These are phyloP conservation scores for Xylariomycetidae sp. DNA, from an alignment of 2,329 filamentous ascomycete species.

Conservation along the genomic window DNA sequence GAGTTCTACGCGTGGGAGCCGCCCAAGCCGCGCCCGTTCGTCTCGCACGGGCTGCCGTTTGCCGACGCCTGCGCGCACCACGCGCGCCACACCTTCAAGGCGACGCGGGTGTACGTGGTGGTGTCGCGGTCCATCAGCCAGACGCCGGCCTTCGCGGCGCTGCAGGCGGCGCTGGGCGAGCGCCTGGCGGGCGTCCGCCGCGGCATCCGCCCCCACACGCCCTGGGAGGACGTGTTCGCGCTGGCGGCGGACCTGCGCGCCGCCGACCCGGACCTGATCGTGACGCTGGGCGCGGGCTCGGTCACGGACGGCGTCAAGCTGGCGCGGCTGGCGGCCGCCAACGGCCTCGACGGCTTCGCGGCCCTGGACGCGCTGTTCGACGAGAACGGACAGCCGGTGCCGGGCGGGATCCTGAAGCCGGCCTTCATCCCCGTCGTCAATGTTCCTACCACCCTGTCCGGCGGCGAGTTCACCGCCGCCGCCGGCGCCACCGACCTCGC, in stretches of 20 bases:
- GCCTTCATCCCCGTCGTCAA: conserved; percentile 25
- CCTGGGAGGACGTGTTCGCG: conserved; percentile 45
- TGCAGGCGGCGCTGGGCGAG: conserved; percentile 34
- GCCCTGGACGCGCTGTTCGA: conserved; percentile 23
- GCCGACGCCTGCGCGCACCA: conserved; percentile 38
- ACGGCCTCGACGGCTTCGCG: neutral
- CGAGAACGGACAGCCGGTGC: conserved; percentile 16
- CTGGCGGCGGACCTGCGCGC: conserved; percentile 34
- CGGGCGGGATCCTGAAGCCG: conserved; percentile 17
- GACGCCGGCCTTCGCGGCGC: conserved; percentile 36
- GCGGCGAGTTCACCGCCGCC: conserved; percentile 29
- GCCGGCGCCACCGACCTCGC: conserved; percentile 25
- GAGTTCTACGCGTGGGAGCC: too few species aligned
- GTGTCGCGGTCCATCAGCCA: conserved; percentile 41
- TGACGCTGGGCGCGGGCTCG: conserved; percentile 50
- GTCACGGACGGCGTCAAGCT: conserved; percentile 53
- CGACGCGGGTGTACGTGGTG: conserved; percentile 43
- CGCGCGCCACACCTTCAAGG: conserved; percentile 35
- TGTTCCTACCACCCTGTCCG: conserved; percentile 30
- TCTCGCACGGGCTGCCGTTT: conserved; percentile 43
- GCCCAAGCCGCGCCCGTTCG: conserved; percentile 14
- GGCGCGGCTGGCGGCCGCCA: conserved; percentile 29
- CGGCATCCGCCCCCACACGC: conserved; percentile 49
- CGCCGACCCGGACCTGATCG: conserved; percentile 38
- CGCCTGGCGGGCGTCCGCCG: conserved; percentile 38